A percentile compares a stretch with the other conserved stretches of the same genome.
These are phyloP conservation scores for Multifurca ochricompacta DNA, from an alignment of 768 basidiomycete genomes.

Conservation along the genomic window DNA sequence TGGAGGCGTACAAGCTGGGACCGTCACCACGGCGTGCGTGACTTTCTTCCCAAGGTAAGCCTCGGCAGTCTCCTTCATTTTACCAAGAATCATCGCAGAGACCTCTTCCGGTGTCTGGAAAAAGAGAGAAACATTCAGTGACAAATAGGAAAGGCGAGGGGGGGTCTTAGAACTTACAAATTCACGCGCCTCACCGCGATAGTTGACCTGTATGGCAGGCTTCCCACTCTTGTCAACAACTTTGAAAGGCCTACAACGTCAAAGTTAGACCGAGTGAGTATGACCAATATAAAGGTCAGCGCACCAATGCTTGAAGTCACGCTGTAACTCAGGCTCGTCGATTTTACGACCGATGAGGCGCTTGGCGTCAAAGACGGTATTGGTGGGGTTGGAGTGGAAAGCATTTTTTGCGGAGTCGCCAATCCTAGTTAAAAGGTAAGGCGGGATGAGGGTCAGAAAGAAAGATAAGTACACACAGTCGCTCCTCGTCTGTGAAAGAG, in stretches of 20 bases:
- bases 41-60: conserved; percentile 94
- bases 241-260: conserved; percentile 51
- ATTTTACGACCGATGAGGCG: conserved; percentile 86
- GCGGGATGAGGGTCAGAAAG: not conserved
- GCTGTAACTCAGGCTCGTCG: conserved; percentile 71
- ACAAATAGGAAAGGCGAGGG: not conserved
- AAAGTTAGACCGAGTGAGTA: not conserved
- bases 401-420: conserved; percentile 98
- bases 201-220: conserved; percentile 67
- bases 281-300: not conserved
- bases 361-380: conserved; percentile 96
- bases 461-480: conserved; percentile 32
- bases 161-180: conserved; percentile 55
- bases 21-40: conserved; percentile 96
- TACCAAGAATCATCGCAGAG: conserved; percentile 88
- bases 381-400: conserved; percentile 81
- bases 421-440: conserved; percentile 37
- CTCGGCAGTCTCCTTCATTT: conserved; percentile 99
- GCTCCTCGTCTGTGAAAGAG: conserved; percentile 50
- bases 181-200: conserved; percentile 71
- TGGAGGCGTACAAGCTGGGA: conserved; percentile 75
- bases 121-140: not conserved
- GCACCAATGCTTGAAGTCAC: conserved; percentile 80
- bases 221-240: conserved; percentile 75
- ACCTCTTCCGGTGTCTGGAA: conserved; percentile 88